phyloP scores from a whole-genome alignment of 495 filamentous ascomycete genomes.

The Neurospora sp. region DNA sequence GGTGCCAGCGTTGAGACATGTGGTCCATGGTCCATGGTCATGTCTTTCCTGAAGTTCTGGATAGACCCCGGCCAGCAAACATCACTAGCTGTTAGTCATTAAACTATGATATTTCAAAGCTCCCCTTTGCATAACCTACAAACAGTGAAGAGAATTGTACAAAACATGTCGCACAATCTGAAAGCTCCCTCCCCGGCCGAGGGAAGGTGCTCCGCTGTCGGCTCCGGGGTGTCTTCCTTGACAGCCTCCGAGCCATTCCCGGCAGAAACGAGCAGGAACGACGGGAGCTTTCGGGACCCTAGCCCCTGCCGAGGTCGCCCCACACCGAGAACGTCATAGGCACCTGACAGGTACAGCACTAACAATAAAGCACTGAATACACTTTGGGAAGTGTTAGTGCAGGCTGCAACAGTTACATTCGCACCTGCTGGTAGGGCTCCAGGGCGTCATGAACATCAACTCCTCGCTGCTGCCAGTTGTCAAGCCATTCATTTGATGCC shows the following conservation, averaged over 20 bases:
- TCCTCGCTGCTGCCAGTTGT: background rate
- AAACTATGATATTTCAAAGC: background rate
- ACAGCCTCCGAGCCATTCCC: background rate
- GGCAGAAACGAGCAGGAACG: background rate
- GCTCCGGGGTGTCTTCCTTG: background rate
- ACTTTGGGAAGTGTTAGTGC: background rate
- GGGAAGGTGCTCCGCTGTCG: background rate
- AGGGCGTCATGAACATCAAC: background rate
- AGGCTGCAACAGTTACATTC: background rate
- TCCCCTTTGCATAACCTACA: background rate
- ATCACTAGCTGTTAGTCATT: background rate
- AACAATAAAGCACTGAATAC: background rate
- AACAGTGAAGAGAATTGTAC: background rate
- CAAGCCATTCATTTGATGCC: background rate
- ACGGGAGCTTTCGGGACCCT: background rate
- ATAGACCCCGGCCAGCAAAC: background rate
- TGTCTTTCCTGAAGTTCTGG: conserved; percentile 3
- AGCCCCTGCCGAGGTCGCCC: background rate
- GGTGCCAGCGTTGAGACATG: background rate
- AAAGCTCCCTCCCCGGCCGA: background rate
- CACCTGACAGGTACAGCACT: background rate
- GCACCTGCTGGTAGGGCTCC: background rate
- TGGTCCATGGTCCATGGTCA: background rate
- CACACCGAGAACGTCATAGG: background rate
- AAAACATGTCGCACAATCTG: background rate